Evolutionary conservation across 2,329 filamentous ascomycete genomes (phyloP).

Genomic region (Cladosporium halotolerans): DNA sequence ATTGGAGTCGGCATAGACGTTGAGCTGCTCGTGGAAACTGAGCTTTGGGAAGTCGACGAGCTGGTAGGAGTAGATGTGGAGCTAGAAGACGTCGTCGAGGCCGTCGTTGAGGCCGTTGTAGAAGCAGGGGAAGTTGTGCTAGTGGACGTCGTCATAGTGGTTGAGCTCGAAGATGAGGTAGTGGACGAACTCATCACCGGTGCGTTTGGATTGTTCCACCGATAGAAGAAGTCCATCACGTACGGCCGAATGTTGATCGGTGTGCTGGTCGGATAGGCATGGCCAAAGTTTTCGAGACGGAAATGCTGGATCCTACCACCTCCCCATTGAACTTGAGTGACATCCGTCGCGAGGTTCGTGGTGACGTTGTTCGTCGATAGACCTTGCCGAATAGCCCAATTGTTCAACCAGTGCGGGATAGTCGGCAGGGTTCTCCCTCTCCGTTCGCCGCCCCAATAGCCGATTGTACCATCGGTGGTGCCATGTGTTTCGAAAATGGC

Average conservation of each 20-base stretch:
- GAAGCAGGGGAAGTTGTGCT: background rate
- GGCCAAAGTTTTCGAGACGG: conserved; percentile 28
- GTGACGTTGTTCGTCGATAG: conserved; percentile 27
- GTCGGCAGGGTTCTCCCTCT: conserved; percentile 14
- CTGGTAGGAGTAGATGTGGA: background rate
- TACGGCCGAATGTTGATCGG: conserved; percentile 23
- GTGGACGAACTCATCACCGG: background rate
- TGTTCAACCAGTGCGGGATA: conserved; percentile 27
- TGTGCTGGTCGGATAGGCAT: conserved; percentile 30
- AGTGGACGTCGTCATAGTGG: background rate
- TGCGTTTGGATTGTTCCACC: conserved; percentile 17
- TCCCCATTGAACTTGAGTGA: conserved; percentile 18
- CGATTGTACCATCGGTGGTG: conserved; percentile 33
- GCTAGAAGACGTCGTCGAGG: background rate
- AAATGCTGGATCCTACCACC: conserved; percentile 33
- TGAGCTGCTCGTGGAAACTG: background rate
- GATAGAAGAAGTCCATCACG: conserved; percentile 27
- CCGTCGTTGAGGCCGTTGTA: background rate
- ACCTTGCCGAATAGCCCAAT: conserved; percentile 32
- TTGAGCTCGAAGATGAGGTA: background rate
- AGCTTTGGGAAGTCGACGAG: background rate
- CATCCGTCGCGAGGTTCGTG: conserved; percentile 16
- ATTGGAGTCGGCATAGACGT: background rate
- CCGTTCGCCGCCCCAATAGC: conserved; percentile 31
- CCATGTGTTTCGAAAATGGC: conserved; percentile 42